Base-by-base conservation (phyloP, 2,329 filamentous ascomycete species). In the Dactylellina parvicollis region DNA sequence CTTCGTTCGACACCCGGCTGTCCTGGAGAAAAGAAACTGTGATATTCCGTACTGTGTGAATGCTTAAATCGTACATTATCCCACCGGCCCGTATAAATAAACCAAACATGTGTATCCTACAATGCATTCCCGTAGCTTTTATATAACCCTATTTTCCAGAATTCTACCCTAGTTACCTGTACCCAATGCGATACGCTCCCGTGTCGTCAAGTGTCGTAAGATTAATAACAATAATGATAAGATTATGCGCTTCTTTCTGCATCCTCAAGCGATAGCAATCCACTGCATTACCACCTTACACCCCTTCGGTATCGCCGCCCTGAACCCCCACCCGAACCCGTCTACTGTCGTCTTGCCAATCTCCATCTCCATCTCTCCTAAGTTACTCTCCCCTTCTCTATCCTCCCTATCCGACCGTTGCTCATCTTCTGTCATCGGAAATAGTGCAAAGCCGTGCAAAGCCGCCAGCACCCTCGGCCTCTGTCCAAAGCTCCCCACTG, bases 201-300 rank as follows among this genome's bases (percentile, higher is more conserved):
- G n/a, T n/a, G n/a, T n/a, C 34, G 34, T 38, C 12, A 38, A 38
- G 34, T 38, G 34, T 38, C 34, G 12, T 38, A 38, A 38, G 16
- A 38, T n/a, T n/a, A n/a, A n/a, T 38, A 5, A 38, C 12, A 4
- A 14, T n/a, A 38, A 38, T n/a, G 34, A n/a, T 38, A 38, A 38
- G 16, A 32, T 32, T 8, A 22, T 46, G n/a, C 42, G 3, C 22
- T 3, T 10, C 9, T 22, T 22, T 14, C 18, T 44, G 9, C 20
- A 14, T 5, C 3, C 4, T 70, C 38, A 72, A 22, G 54, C 60
- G 24, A 72, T 26, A 26, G 67, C 67, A 12, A 72, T 60, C 67
- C 67, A 72, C 28, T 72, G 67, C 67, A 72, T 72, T 8, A 72
- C 54, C 26, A 72, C 44, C 38, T 65, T 72, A 28, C 67, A 72